Evolutionary conservation across 2,329 filamentous ascomycete genomes (phyloP).

Genomic region (Aureobasidium uvarum): DNA sequence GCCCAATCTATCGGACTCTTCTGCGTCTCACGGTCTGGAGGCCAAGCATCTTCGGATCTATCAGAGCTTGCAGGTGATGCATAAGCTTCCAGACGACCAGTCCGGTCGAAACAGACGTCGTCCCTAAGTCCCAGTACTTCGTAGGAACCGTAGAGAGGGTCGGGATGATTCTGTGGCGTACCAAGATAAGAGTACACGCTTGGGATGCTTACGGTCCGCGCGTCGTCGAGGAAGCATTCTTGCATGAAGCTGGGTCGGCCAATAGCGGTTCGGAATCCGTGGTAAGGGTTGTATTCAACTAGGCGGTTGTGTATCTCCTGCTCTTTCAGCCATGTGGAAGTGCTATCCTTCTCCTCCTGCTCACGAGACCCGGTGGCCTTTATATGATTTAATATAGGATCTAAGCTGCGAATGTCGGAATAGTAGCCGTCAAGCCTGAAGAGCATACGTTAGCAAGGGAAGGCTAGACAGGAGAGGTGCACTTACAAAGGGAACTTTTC

Average conservation of each 20-base stretch:
- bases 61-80: slow-evolving; percentile 48
- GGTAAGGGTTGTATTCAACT: not conserved
- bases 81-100: slow-evolving; percentile 50
- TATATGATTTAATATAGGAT: not conserved
- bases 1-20: not conserved
- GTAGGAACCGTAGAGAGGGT: slow-evolving; percentile 51
- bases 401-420: not conserved
- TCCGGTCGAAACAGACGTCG: slow-evolving; percentile 52
- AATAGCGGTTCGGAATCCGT: slow-evolving; percentile 48
- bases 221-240: slow-evolving; percentile 61
- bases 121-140: slow-evolving; percentile 48
- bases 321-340: not conserved
- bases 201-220: slow-evolving; percentile 56
- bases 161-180: slow-evolving; percentile 50
- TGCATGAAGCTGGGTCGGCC: not conserved
- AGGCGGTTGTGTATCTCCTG: not conserved
- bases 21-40: too few relatives aligned
- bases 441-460: not conserved
- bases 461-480: not conserved
- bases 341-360: not conserved
- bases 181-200: slow-evolving; percentile 64
- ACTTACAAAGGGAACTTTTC: not conserved
- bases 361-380: not conserved
- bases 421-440: not conserved
- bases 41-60: too few relatives aligned